Evolutionary conservation across 2,329 filamentous ascomycete species (phyloP).

Genomic region (Neopestalotiopsis clavispora): DNA sequence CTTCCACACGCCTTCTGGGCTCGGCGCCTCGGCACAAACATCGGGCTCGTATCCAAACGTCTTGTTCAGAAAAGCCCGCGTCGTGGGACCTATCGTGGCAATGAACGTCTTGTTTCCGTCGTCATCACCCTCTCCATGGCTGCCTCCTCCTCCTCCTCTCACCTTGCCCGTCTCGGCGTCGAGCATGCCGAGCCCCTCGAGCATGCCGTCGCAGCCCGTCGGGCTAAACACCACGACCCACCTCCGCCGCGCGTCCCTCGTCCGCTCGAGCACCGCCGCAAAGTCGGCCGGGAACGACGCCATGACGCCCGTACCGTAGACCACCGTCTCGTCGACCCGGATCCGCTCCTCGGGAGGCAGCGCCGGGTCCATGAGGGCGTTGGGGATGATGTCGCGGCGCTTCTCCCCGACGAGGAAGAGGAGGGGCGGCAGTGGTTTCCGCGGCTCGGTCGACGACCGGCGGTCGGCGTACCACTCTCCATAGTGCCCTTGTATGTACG

Average conservation of each 20-base stretch:
- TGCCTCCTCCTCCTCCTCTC: background rate
- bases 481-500: slow-evolving; percentile 82
- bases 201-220: slow-evolving; percentile 66
- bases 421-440: slow-evolving; percentile 51
- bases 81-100: slow-evolving; percentile 93
- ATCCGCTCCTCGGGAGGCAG: slow-evolving; percentile 60
- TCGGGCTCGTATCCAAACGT: slow-evolving; percentile 73
- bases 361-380: slow-evolving; percentile 66
- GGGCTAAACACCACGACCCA: slow-evolving; percentile 82
- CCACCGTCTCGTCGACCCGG: slow-evolving; percentile 75
- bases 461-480: slow-evolving; percentile 52
- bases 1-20: slow-evolving; percentile 75
- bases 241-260: slow-evolving; percentile 46
- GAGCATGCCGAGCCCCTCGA: slow-evolving; percentile 57
- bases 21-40: slow-evolving; percentile 83
- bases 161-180: slow-evolving; percentile 50
- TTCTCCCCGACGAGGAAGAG: slow-evolving; percentile 92
- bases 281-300: slow-evolving; percentile 77
- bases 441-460: slow-evolving; percentile 43
- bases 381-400: slow-evolving; percentile 87
- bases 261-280: slow-evolving; percentile 50
- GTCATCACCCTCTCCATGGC: slow-evolving; percentile 22
- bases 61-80: slow-evolving; percentile 71
- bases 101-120: slow-evolving; percentile 53
- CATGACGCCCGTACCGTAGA: slow-evolving; percentile 89